These are phyloP conservation scores for Haplosporangium sp. DNA, from an alignment of 371 early-diverging fungal genomes.

Conservation along the genomic window DNA sequence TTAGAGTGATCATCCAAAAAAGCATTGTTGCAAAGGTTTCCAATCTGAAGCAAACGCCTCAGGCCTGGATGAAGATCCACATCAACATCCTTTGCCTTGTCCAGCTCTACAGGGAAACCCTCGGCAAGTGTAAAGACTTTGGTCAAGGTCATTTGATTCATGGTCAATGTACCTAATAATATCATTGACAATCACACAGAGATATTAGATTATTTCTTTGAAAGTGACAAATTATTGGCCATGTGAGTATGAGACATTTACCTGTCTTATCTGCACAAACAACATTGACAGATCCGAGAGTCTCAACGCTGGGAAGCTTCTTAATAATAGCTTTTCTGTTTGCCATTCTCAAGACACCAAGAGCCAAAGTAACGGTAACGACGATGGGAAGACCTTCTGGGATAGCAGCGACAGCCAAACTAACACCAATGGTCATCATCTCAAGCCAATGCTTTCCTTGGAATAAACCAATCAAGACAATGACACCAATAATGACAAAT, in stretches of 20 bases:
- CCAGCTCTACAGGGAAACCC: slow-evolving; percentile 71
- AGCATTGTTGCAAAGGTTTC: slow-evolving; percentile 87
- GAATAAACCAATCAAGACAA: slow-evolving; percentile 88
- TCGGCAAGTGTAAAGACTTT: slow-evolving; percentile 77
- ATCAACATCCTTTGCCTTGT: slow-evolving; percentile 58
- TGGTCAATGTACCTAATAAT: slow-evolving; percentile 78
- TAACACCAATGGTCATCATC: slow-evolving; percentile 95
- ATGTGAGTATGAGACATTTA: neutral
- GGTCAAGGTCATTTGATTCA: slow-evolving; percentile 88
- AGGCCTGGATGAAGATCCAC: slow-evolving; percentile 59
- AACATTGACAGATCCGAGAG: slow-evolving; percentile 90
- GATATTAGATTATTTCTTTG: neutral
- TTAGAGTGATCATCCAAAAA: slow-evolving; percentile 73
- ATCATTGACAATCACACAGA: neutral
- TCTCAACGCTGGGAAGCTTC: slow-evolving; percentile 91
- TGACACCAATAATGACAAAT: slow-evolving; percentile 89
- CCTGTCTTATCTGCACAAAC: slow-evolving; percentile 97
- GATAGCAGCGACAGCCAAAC: slow-evolving; percentile 94
- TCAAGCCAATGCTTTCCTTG: slow-evolving; percentile 92
- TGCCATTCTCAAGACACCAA: slow-evolving; percentile 93
- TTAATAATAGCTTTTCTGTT: slow-evolving; percentile 89
- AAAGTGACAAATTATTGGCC: neutral
- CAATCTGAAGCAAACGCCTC: slow-evolving; percentile 67
- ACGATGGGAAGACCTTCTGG: slow-evolving; percentile 96
- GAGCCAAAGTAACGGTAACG: slow-evolving; percentile 91